phyloP scores from a whole-genome alignment of 2,329 filamentous ascomycete species.

The Phialophora macrospora region DNA sequence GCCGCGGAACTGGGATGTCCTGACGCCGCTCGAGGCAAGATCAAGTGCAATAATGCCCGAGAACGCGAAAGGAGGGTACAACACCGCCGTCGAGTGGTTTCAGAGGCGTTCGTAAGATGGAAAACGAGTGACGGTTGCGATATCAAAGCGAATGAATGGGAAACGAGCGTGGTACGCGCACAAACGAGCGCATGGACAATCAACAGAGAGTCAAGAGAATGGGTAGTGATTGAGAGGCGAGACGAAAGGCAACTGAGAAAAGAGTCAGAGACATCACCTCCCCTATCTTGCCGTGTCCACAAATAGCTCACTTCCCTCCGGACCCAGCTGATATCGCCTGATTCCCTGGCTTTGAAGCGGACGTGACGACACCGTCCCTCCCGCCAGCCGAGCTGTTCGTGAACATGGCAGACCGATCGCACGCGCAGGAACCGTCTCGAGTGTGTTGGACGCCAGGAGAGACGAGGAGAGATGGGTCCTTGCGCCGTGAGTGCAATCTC shows the following conservation, averaged over 20 bases:
- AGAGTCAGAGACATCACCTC: neutral
- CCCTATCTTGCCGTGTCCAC: conserved; percentile 1
- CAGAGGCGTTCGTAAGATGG: neutral
- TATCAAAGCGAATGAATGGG: neutral
- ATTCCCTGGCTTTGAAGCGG: neutral
- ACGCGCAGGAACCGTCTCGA: neutral
- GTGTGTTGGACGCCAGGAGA: neutral
- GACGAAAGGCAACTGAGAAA: neutral
- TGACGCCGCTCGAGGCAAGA: neutral
- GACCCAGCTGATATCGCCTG: neutral
- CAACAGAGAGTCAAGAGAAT: neutral
- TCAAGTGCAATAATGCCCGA: neutral
- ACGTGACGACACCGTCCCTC: neutral
- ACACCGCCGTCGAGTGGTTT: neutral
- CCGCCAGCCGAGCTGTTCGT: neutral
- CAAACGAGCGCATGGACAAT: neutral
- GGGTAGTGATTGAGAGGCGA: neutral
- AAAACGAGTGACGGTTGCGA: neutral
- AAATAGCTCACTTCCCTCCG: conserved; percentile 6
- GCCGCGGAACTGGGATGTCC: neutral
- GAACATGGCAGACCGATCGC: neutral
- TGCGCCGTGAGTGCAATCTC: conserved; percentile 4
- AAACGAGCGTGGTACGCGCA: conserved; percentile 2
- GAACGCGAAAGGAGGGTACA: neutral
- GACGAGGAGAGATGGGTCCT: conserved; percentile 6